Conservation (phyloP, 106 monocot genomes). For the Apostasia ramifera region DNA sequence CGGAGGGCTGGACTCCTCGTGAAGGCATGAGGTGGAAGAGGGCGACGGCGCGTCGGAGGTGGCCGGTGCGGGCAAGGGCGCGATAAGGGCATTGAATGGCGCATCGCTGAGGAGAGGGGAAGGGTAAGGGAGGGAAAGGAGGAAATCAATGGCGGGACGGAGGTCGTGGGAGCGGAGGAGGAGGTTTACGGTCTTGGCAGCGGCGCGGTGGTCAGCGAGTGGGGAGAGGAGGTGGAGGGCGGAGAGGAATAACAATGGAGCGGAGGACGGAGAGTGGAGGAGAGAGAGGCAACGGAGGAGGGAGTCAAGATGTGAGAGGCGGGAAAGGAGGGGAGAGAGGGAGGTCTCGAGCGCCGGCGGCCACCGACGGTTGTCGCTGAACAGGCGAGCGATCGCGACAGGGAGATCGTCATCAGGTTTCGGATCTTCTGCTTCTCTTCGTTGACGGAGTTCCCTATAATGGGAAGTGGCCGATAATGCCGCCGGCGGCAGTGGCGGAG, state of each 20-base stretch:
- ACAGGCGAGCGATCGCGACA: constrained; percentile 21
- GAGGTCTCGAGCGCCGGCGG: constrained; percentile 10
- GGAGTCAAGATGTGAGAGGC: not conserved
- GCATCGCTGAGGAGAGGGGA: constrained; percentile 27
- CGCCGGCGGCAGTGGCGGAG: not conserved
- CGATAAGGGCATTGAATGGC: constrained; percentile 60
- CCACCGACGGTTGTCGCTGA: constrained; percentile 6
- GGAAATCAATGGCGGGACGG: constrained; percentile 27
- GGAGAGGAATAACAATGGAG: not conserved
- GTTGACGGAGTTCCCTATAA: not conserved
- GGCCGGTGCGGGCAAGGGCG: constrained; percentile 26
- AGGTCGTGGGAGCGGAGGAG: constrained; percentile 22
- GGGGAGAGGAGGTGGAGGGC: constrained; percentile 23
- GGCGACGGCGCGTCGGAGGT: constrained; percentile 30
- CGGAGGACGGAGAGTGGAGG: constrained; percentile 11
- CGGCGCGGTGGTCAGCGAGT: constrained; percentile 21
- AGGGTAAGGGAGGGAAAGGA: constrained; percentile 42
- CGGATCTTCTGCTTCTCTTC: not conserved
- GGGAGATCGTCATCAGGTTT: not conserved
- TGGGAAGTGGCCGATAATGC: not conserved
- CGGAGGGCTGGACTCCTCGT: constrained; percentile 36
- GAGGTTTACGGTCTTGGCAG: constrained; percentile 30
- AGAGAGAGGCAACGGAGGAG: constrained; percentile 15
- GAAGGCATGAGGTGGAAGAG: constrained; percentile 47
- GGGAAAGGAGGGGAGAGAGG: constrained; percentile 16